Conservation (phyloP, 768 basidiomycete species). For the Albatrellus ellisii region DNA sequence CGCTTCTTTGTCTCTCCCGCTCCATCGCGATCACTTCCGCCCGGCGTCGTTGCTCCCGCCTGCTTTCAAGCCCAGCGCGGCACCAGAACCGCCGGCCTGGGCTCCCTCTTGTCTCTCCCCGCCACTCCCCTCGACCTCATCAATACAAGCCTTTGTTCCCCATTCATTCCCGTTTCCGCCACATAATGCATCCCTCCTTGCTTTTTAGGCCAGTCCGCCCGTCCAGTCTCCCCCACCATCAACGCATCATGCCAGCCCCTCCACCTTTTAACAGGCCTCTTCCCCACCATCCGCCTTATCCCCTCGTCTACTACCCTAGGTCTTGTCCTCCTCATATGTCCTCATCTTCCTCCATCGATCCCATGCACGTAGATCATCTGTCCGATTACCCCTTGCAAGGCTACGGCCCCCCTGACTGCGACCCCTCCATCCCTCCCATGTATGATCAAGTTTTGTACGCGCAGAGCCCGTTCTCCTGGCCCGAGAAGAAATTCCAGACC, state of each 20-base stretch:
- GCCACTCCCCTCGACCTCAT: no score
- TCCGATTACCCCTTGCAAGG: not conserved
- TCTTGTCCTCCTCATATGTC: not conserved
- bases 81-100: no score
- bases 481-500: not conserved
- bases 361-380: not conserved
- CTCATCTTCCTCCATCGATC: not conserved
- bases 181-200: not conserved
- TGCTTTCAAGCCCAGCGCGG: no score
- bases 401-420: not conserved
- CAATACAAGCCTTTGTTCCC: not conserved
- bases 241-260: slow-evolving; percentile 1
- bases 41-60: not conserved
- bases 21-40: not conserved
- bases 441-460: not conserved
- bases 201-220: slow-evolving; percentile 1
- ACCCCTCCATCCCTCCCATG: not conserved
- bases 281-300: not conserved
- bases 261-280: not conserved
- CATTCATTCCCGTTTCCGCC: not conserved
- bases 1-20: not conserved
- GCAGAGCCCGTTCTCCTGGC: not conserved
- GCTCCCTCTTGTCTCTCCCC: no score
- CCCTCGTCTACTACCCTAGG: not conserved
- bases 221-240: not conserved